Conservation (phyloP, 176 grass and related monocot species). For the Panicum miliaceum region DNA sequence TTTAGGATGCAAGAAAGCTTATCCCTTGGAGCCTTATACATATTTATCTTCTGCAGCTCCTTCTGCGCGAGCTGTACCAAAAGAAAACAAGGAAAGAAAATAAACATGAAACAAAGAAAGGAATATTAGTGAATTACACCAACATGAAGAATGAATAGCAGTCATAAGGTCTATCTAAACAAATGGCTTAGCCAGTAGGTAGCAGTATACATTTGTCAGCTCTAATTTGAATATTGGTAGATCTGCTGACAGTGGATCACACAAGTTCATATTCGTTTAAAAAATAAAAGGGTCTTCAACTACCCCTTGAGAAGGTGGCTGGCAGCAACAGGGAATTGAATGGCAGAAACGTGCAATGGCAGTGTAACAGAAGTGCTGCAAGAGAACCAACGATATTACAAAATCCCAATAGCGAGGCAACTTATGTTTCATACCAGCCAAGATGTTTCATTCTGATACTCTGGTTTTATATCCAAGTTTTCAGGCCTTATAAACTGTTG, state of each 20-base stretch:
- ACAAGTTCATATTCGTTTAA: neutral
- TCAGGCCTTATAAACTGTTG: slow-evolving; percentile 90
- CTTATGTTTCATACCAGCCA: slow-evolving; percentile 76
- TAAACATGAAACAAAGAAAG: neutral
- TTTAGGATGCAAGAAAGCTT: slow-evolving; percentile 94
- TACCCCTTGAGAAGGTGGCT: slow-evolving; percentile 9
- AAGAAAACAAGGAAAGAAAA: slow-evolving; percentile 28
- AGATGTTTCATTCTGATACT: slow-evolving; percentile 95
- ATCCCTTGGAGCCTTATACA: slow-evolving; percentile 97
- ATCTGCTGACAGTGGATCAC: slow-evolving; percentile 4
- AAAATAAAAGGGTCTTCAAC: neutral
- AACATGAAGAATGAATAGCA: neutral
- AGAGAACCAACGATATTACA: neutral
- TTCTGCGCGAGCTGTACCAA: slow-evolving; percentile 83
- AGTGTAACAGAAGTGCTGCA: neutral
- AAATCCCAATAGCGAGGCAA: neutral
- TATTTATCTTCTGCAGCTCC: slow-evolving; percentile 96
- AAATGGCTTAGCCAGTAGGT: neutral
- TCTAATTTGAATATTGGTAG: slow-evolving; percentile 4
- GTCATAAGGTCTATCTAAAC: neutral
- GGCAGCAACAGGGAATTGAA: neutral
- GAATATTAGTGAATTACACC: slow-evolving; percentile 21
- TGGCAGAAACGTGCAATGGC: slow-evolving; percentile 9
- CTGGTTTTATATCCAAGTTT: slow-evolving; percentile 92
- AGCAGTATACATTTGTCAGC: neutral